phyloP scores from a whole-genome alignment of 2,329 filamentous ascomycete species.

The Fusarium pilosicola region DNA sequence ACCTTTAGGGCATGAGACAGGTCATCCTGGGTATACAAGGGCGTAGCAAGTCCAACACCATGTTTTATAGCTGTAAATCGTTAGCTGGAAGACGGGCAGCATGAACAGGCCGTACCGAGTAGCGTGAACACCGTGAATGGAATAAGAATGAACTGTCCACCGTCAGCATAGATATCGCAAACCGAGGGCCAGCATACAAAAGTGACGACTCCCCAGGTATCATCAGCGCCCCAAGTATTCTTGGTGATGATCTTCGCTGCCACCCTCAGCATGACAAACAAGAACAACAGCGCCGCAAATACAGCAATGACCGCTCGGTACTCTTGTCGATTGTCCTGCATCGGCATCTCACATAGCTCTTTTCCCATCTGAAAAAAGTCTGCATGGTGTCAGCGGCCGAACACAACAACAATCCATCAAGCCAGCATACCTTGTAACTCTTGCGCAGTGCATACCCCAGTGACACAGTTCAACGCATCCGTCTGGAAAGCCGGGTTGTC shows the following conservation, averaged over 20 bases:
- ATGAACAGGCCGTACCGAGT: background rate
- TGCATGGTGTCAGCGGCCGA: background rate
- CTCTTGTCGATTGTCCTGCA: background rate
- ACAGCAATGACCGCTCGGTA: background rate
- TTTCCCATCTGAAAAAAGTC: background rate
- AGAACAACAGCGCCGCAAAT: background rate
- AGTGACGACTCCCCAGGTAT: background rate
- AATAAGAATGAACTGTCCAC: background rate
- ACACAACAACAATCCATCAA: rapidly evolving
- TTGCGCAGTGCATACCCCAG: rapidly evolving
- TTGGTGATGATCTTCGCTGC: background rate
- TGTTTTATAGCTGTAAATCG: background rate
- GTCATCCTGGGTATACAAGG: background rate
- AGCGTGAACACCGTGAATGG: background rate
- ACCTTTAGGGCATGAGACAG: background rate
- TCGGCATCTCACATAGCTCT: background rate
- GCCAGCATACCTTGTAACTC: background rate
- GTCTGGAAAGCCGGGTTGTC: background rate
- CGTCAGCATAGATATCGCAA: background rate
- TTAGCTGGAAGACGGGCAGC: rapidly evolving
- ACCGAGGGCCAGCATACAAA: background rate
- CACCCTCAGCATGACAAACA: background rate
- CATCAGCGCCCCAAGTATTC: background rate
- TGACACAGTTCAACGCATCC: background rate
- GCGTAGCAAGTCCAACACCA: background rate